Conservation (phyloP, 2,329 filamentous ascomycete species). For the Colletotrichum sp. region DNA sequence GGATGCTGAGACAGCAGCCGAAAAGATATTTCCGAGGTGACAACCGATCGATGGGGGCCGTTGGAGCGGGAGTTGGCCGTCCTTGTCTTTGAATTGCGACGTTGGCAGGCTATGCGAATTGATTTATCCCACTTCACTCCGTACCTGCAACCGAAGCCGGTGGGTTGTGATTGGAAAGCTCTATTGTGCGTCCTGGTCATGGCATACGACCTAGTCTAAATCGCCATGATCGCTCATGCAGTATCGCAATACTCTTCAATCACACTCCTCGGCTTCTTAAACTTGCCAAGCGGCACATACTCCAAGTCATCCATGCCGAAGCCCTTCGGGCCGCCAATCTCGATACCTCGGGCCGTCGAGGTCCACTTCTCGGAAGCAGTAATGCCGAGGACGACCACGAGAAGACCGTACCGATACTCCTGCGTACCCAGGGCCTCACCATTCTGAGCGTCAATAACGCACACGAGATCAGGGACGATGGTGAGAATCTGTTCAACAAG, state of each 20-base stretch:
- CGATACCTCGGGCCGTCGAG: conserved; percentile 34
- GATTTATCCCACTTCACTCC: not conserved
- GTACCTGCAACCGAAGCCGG: not conserved
- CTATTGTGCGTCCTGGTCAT: rapidly evolving
- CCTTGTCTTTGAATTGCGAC: not conserved
- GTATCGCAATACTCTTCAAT: conserved; percentile 50
- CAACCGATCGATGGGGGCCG: not conserved
- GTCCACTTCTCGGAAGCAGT: conserved; percentile 51
- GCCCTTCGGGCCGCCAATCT: conserved; percentile 54
- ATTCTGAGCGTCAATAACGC: conserved; percentile 59
- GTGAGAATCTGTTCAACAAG: conserved; percentile 48
- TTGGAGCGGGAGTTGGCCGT: not conserved
- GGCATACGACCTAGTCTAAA: not conserved
- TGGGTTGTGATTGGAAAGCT: not conserved
- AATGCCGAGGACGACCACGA: conserved; percentile 55
- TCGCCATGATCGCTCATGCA: not conserved
- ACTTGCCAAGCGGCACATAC: conserved; percentile 47
- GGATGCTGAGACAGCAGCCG: not conserved
- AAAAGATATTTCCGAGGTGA: not conserved
- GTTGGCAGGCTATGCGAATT: not conserved
- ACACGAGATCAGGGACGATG: conserved; percentile 62
- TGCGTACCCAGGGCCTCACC: conserved; percentile 62
- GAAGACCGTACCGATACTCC: conserved; percentile 59
- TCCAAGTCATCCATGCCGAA: conserved; percentile 46
- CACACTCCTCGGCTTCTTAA: conserved; percentile 35